Percentiles rank a stretch among this genome's conserved stretches.
Evolutionary conservation across 108 stramenopile genomes (phyloP).

Genomic region (Cyclotella distinguenda): DNA sequence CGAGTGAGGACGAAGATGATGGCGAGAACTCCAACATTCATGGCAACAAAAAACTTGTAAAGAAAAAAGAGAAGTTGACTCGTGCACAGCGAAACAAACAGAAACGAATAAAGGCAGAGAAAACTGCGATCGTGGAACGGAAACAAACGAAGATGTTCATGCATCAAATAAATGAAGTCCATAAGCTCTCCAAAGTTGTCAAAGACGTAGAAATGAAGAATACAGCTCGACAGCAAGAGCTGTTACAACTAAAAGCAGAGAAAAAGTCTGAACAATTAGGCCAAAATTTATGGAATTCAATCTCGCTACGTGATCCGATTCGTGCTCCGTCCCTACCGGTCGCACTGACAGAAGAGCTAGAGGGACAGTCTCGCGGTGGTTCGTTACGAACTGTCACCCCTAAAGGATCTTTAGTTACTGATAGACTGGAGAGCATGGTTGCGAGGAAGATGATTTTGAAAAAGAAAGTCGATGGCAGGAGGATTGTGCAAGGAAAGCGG

Average conservation of each 20-base stretch:
- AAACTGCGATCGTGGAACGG: constrained; percentile 47
- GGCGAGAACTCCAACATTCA: constrained; percentile 23
- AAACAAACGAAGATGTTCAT: constrained; percentile 56
- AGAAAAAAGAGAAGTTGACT: constrained; percentile 72
- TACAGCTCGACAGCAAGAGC: constrained; percentile 23
- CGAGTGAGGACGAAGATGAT: constrained; percentile 52
- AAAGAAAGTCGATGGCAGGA: constrained; percentile 55
- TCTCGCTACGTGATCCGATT: constrained; percentile 63
- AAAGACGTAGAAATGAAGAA: constrained; percentile 25
- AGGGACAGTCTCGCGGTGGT: constrained; percentile 28
- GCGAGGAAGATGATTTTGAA: constrained; percentile 74
- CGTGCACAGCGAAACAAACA: constrained; percentile 83
- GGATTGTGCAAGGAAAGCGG: constrained; percentile 70
- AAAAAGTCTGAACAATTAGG: constrained; percentile 50
- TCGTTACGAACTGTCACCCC: constrained; percentile 70
- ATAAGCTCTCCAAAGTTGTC: constrained; percentile 44
- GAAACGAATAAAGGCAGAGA: constrained; percentile 63
- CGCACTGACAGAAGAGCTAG: constrained; percentile 68
- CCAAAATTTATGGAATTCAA: constrained; percentile 45
- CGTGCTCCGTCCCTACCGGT: constrained; percentile 76
- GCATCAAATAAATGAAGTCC: constrained; percentile 54
- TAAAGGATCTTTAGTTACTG: constrained; percentile 78
- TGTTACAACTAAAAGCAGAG: constrained; percentile 31
- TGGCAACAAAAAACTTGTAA: constrained; percentile 26
- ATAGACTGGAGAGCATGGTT: constrained; percentile 73